These are phyloP conservation scores for Albizia julibrissin DNA, from an alignment of 306 rosid species.

Conservation along the genomic window DNA sequence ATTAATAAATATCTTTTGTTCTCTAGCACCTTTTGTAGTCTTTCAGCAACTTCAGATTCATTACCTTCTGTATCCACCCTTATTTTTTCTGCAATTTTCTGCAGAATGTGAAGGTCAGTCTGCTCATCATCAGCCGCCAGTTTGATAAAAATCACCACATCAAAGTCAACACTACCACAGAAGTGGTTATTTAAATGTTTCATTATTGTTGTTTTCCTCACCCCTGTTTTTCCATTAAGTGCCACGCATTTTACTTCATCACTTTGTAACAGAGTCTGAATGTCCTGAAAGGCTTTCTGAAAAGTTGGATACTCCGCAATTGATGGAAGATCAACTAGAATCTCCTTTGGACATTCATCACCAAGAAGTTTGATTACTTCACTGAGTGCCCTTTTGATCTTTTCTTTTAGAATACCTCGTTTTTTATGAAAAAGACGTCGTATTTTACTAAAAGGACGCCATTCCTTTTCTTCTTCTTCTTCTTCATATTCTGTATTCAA, in stretches of 20 bases:
- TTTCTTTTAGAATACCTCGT: too few relatives aligned
- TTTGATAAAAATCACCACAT: not conserved
- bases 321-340: not conserved
- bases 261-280: too few relatives aligned
- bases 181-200: not conserved
- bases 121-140: not conserved
- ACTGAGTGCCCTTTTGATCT: too few relatives aligned
- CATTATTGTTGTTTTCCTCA: not conserved
- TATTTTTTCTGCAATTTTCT: not conserved
- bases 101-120: not conserved
- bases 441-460: too few relatives aligned
- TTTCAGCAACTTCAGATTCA: not conserved
- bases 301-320: not conserved
- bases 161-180: not conserved
- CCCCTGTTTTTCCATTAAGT: not conserved
- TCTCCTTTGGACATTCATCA: not conserved
- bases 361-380: not conserved
- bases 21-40: conserved; percentile 14
- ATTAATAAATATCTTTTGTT: conserved; percentile 28
- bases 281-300: not conserved
- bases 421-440: too few relatives aligned
- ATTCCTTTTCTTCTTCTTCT: too few relatives aligned
- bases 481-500: not conserved
- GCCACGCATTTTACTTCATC: not conserved
- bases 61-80: not conserved